These are phyloP conservation scores for Cryptosporidium sp. DNA, from an alignment of 169 alveolate genomes.

Conservation along the genomic window DNA sequence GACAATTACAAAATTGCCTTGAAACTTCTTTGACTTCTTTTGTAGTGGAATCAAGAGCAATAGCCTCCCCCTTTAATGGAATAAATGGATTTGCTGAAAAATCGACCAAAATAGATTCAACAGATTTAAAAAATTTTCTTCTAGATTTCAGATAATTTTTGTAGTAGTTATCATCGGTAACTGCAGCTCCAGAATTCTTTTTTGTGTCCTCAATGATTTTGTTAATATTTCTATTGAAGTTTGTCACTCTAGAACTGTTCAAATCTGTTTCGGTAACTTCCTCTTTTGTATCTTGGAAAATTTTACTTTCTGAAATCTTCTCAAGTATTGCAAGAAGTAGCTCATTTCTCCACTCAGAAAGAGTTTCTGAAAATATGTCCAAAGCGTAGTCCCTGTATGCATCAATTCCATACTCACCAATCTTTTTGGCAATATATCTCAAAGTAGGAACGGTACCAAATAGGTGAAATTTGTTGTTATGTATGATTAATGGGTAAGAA, in stretches of 20 bases:
- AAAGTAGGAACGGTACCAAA: slow-evolving; percentile 49
- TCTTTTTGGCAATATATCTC: slow-evolving; percentile 55
- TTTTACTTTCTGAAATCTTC: slow-evolving; percentile 14
- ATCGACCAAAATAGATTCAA: slow-evolving; percentile 15
- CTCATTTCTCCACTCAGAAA: slow-evolving; percentile 54
- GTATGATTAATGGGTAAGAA: slow-evolving; percentile 46
- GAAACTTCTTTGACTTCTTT: background rate
- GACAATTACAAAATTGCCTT: slow-evolving; percentile 35
- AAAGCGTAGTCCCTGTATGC: slow-evolving; percentile 53
- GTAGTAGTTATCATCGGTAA: background rate
- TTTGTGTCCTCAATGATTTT: slow-evolving; percentile 9
- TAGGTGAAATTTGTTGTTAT: slow-evolving; percentile 29
- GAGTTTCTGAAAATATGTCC: slow-evolving; percentile 31
- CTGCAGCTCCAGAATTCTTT: background rate
- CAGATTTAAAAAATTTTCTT: slow-evolving; percentile 19
- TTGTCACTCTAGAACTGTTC: slow-evolving; percentile 4
- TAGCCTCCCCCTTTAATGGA: slow-evolving; percentile 36
- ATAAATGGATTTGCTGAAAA: slow-evolving; percentile 53
- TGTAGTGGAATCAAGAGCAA: background rate
- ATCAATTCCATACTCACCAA: slow-evolving; percentile 74
- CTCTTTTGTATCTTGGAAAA: slow-evolving; percentile 23
- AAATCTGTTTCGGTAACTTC: background rate
- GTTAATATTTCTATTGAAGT: slow-evolving; percentile 14
- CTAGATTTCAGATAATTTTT: slow-evolving; percentile 15
- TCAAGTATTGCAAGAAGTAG: slow-evolving; percentile 55